Evolutionary conservation across 164 flowering plant species (phyloP).

Genomic region (Stephania japonica): DNA sequence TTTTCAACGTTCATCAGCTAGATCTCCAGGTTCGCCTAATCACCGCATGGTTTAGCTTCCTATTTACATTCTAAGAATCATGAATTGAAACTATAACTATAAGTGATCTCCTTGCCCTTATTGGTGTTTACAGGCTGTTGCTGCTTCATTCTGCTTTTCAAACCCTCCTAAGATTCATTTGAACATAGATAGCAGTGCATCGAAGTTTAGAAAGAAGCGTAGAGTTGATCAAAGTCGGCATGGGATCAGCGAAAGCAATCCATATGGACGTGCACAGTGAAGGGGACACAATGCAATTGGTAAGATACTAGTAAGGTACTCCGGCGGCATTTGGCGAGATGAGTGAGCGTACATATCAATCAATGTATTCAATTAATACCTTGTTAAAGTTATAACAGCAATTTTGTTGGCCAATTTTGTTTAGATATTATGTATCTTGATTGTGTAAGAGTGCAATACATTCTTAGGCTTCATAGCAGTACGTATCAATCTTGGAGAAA

Average conservation of each 20-base stretch:
- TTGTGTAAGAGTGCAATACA: no score
- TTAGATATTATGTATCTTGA: no score
- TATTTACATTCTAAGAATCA: not conserved
- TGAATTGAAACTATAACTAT: not conserved
- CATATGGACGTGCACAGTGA: constrained; percentile 38
- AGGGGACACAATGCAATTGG: constrained; percentile 34
- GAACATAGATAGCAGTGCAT: constrained; percentile 72
- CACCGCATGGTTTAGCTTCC: not conserved
- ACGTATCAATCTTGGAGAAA: no score
- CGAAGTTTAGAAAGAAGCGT: constrained; percentile 70
- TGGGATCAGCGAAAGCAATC: constrained; percentile 58
- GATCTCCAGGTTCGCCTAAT: constrained; percentile 66
- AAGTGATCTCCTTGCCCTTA: not conserved
- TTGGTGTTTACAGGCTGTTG: constrained; percentile 56
- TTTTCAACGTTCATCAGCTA: constrained; percentile 81
- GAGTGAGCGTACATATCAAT: no score
- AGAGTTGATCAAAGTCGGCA: constrained; percentile 44
- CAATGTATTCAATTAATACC: no score
- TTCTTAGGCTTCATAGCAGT: no score
- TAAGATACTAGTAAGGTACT: constrained; percentile 30
- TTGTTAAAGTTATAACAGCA: no score
- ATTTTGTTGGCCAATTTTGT: no score
- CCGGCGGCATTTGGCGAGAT: no score
- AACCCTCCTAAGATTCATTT: constrained; percentile 77
- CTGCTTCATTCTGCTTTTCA: constrained; percentile 84